Evolutionary conservation across 73 alveolate genomes (phyloP), one percentile per base, ranked within the genome.

Genomic region (Breviolum minutum): DNA sequence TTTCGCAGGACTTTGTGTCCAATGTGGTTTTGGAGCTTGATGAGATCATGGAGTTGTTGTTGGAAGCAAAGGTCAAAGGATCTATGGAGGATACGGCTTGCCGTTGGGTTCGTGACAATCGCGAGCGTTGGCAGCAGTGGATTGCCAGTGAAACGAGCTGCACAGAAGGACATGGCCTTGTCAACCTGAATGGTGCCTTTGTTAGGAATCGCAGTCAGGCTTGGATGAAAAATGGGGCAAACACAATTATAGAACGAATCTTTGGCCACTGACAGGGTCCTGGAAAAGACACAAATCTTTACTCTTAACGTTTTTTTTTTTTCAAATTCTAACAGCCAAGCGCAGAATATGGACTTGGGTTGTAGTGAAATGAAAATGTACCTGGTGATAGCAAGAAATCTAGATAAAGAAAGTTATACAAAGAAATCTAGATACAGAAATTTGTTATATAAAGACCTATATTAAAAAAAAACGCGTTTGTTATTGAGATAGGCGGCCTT

Each of bases 111-210:
- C 64, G 87, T 9, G 17, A 12, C 26, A n/a, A 79, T 26, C 87
- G 87, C 6, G 63, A n/a, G 64, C 62, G 63, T 11, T 79, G 87
- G 87, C 64, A 79, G 24, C 29, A 29, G 64, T 30, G 87, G 87
- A 32, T 79, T 27, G 63, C 87, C 87, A 79, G 62, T 79, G 87
- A n/a, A 26, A 79, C 87, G 64, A 29, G 66, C 63, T 79, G 87
- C 64, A 8, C 63, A 5, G 63, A 6, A 8, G 87, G 87, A 6
- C n/a, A 12, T n/a, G 87, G 87, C 6, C 87, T 79, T 62, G 87
- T 79, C 63, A 32, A 27, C 29, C 64, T 29, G 24, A 63, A 79
- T 30, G 87, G 87, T 11, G 64, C 27, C 20, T 79, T 79, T 22
- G 64, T 79, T 16, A 9, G 24, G 64, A 79, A 79, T 7, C 87